These are phyloP conservation scores for Acanthamoeba lenticulata DNA, from an alignment of 208 protist species.

Conservation along the genomic window DNA sequence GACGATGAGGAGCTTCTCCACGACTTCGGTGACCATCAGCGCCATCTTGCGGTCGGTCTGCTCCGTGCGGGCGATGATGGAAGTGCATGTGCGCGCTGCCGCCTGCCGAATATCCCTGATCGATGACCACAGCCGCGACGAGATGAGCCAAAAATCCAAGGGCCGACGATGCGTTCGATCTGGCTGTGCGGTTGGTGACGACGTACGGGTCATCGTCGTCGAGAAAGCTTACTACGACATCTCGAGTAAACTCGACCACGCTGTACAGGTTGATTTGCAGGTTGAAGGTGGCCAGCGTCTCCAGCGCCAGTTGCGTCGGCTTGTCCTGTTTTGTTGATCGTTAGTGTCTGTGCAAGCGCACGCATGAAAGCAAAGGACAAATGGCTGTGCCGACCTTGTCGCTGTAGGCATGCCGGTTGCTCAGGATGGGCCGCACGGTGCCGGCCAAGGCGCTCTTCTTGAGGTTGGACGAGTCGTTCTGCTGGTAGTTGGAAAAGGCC, in stretches of 20 bases:
- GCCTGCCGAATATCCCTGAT: slow-evolving; percentile 23
- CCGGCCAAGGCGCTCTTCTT: slow-evolving; percentile 12
- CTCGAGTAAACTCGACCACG: slow-evolving; percentile 82
- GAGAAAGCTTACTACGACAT: slow-evolving; percentile 83
- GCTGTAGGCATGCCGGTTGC: background rate
- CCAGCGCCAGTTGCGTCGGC: slow-evolving; percentile 78
- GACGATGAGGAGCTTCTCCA: slow-evolving; percentile 84
- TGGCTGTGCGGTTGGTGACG: no score
- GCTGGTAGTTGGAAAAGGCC: background rate
- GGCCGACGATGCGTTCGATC: no score
- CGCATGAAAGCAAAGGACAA: no score
- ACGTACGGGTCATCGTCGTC: slow-evolving; percentile 80
- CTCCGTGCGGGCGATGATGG: background rate
- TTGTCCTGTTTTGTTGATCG: no score
- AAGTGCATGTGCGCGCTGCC: slow-evolving; percentile 45
- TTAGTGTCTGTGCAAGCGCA: no score
- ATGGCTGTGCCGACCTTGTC: background rate
- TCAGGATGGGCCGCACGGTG: background rate
- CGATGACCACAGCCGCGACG: no score
- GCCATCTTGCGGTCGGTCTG: slow-evolving; percentile 15
- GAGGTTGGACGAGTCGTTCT: background rate
- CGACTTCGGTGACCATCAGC: slow-evolving; percentile 73
- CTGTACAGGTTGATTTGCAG: slow-evolving; percentile 78
- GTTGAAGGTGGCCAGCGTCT: slow-evolving; percentile 88
- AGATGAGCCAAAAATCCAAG: no score